Conservation (phyloP, 306 rosid genomes). For the Delonix regia region DNA sequence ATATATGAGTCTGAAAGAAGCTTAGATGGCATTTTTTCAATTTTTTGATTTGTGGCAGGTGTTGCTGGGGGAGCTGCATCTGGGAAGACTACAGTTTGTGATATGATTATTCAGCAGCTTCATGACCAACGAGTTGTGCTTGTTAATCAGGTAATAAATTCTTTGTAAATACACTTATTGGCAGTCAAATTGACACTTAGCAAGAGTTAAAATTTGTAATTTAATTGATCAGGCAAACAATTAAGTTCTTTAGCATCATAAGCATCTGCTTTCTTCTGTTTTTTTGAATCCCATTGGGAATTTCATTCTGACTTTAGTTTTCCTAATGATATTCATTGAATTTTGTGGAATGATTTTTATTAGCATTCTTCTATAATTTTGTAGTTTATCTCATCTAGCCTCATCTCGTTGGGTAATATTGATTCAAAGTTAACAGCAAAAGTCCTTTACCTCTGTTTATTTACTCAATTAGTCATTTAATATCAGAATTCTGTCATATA, state of each 20-base stretch:
- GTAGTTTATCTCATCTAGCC: neutral
- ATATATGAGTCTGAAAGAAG: neutral
- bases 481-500: neutral
- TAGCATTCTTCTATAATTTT: neutral
- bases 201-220: slow-evolving; percentile 11
- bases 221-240: neutral
- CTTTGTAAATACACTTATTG: neutral
- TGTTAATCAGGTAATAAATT: slow-evolving; percentile 79
- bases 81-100: slow-evolving; percentile 94
- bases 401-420: neutral
- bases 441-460: neutral
- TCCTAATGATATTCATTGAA: slow-evolving; percentile 19
- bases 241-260: neutral
- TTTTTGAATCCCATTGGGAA: neutral
- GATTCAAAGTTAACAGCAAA: neutral
- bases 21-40: neutral
- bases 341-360: neutral
- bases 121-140: slow-evolving; percentile 98
- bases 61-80: slow-evolving; percentile 99
- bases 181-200: slow-evolving; percentile 21
- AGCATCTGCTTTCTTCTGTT: neutral
- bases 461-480: slow-evolving; percentile 8
- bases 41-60: slow-evolving; percentile 52
- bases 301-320: neutral
- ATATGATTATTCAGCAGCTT: slow-evolving; percentile 98